Percentiles rank a stretch among this genome's conserved stretches.
Conservation (phyloP, 257 asterid genomes). For the Cinchona pubescens region DNA sequence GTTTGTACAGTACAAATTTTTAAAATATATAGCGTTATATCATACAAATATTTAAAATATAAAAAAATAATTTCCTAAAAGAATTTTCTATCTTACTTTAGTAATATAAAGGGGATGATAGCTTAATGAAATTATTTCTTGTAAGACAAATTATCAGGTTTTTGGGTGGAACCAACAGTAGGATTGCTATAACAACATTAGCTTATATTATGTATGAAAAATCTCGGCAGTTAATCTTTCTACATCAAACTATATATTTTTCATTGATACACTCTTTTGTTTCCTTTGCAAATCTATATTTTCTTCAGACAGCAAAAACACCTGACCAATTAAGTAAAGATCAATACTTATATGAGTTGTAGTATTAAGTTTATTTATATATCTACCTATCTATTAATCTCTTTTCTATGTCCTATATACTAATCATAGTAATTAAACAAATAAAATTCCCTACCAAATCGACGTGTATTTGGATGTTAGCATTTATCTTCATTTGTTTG, state of each 20-base stretch:
- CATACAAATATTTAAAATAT: too few species aligned
- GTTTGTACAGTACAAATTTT: too few species aligned
- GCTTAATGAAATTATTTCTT: neutral
- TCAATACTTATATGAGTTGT: neutral
- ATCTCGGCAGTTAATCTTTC: neutral
- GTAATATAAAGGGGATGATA: neutral
- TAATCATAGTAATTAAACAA: too few species aligned
- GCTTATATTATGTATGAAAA: neutral
- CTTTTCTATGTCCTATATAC: too few species aligned
- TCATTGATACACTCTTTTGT: neutral
- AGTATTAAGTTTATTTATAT: neutral
- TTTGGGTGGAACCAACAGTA: neutral
- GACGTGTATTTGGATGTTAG: conserved; percentile 45
- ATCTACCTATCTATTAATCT: neutral
- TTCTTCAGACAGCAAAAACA: neutral
- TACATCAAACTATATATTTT: neutral
- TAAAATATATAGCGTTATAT: too few species aligned
- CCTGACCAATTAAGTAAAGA: neutral
- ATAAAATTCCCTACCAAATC: conserved; percentile 42
- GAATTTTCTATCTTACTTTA: too few species aligned
- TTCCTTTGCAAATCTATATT: neutral
- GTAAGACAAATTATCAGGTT: neutral
- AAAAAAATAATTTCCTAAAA: too few species aligned
- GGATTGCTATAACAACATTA: neutral
- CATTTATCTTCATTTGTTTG: conserved; percentile 39